Conservation (phyloP, 768 basidiomycete species). For the Suillus lakei region DNA sequence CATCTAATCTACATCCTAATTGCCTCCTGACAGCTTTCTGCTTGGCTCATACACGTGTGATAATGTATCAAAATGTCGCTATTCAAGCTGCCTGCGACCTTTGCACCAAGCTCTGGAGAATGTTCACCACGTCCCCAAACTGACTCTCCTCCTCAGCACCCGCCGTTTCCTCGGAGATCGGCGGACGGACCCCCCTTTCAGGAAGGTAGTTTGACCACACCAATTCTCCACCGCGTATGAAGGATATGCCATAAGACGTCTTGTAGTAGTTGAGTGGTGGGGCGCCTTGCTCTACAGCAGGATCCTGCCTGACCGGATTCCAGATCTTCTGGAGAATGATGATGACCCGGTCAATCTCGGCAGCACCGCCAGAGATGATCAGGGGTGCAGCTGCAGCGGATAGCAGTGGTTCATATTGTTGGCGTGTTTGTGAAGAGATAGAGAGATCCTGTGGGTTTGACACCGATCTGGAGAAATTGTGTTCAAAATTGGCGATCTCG, state of each 20-base stretch:
- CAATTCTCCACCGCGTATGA: background rate
- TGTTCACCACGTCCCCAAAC: conserved; percentile 73
- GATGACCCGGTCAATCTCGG: background rate
- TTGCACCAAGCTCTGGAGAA: conserved; percentile 52
- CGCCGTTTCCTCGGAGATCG: conserved; percentile 49
- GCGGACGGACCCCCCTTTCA: conserved; percentile 51
- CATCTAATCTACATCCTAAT: background rate
- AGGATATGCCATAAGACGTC: background rate
- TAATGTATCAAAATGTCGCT: background rate
- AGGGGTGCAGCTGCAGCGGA: conserved; percentile 1
- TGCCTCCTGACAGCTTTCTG: background rate
- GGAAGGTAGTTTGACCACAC: conserved; percentile 35
- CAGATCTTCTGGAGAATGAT: background rate
- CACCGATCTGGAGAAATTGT: conserved; percentile 6
- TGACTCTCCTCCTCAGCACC: conserved; percentile 66
- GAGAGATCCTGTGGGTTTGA: background rate
- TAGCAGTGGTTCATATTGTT: background rate
- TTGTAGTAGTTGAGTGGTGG: conserved; percentile 7
- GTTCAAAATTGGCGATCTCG: conserved; percentile 1
- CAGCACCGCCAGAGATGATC: background rate
- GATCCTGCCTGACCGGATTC: background rate
- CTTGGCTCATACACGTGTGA: no score
- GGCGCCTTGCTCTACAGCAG: background rate
- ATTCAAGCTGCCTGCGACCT: conserved; percentile 21
- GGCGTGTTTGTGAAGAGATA: background rate